Conservation (phyloP, 2,329 filamentous ascomycete genomes). For the Pseudopithomyces chartarum region DNA sequence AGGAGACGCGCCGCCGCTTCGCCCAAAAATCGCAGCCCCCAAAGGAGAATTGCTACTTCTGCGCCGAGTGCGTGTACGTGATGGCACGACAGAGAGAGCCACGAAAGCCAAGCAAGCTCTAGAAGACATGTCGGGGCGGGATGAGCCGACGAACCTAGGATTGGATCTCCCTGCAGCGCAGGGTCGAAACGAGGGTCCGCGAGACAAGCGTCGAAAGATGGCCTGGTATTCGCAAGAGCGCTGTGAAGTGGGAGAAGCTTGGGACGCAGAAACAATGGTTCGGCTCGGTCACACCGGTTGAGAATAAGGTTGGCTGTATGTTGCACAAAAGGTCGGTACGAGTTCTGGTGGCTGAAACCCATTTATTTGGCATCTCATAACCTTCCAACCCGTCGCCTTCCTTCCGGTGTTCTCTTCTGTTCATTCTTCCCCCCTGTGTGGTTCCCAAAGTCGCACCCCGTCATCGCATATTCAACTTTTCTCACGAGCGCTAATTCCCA, state of each 20-base stretch:
- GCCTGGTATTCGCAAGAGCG: background rate
- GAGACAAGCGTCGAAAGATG: background rate
- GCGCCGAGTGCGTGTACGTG: constrained; percentile 6
- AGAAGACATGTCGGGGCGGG: constrained; percentile 1
- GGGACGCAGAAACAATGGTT: constrained; percentile 1
- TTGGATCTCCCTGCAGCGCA: background rate
- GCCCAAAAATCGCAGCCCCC: constrained; percentile 8
- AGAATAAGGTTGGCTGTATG: constrained; percentile 7
- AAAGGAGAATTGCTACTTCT: background rate
- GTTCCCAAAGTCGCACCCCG: background rate
- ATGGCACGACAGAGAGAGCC: background rate
- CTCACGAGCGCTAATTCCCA: background rate
- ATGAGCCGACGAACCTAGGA: background rate
- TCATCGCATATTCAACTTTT: background rate
- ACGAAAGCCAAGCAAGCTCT: constrained; percentile 6
- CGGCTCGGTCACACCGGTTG: constrained; percentile 10
- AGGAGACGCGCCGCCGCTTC: constrained; percentile 23
- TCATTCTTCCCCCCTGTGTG: background rate
- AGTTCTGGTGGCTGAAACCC: constrained; percentile 4
- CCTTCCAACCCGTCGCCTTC: constrained; percentile 1
- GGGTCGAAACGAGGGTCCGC: background rate
- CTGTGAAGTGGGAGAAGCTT: constrained; percentile 1
- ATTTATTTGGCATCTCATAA: constrained; percentile 3
- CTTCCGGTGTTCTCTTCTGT: background rate
- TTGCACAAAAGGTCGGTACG: constrained; percentile 10